Conservation (phyloP, 495 filamentous ascomycete genomes). For the Antarctomyces pellizariae region DNA sequence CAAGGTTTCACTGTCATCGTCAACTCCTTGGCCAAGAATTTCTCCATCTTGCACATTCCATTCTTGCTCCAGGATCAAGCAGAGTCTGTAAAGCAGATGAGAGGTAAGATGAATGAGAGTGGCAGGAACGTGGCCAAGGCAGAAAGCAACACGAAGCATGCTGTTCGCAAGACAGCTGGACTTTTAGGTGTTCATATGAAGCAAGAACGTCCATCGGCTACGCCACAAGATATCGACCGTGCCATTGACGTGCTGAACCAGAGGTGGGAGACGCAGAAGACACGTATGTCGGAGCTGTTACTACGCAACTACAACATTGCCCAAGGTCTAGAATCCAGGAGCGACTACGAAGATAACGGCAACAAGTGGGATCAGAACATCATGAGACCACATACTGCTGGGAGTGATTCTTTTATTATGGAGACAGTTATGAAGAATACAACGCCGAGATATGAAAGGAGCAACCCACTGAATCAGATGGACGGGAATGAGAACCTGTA, state of each 20-base stretch:
- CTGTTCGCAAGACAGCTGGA: constrained; percentile 7
- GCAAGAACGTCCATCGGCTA: constrained; percentile 6
- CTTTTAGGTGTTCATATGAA: constrained; percentile 12
- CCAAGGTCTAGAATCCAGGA: constrained; percentile 14
- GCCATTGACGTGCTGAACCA: constrained; percentile 31
- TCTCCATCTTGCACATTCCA: constrained; percentile 38
- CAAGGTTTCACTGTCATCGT: constrained; percentile 58
- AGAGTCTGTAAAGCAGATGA: constrained; percentile 37
- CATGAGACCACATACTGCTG: neutral
- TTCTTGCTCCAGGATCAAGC: constrained; percentile 37
- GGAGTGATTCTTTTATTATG: neutral
- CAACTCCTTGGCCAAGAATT: constrained; percentile 45
- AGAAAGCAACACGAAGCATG: constrained; percentile 8
- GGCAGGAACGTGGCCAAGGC: constrained; percentile 14
- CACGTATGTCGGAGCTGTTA: constrained; percentile 31
- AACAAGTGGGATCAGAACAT: too few species aligned
- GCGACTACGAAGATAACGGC: neutral
- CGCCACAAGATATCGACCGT: constrained; percentile 25
- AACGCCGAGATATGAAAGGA: neutral
- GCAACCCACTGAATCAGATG: neutral
- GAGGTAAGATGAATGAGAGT: constrained; percentile 30
- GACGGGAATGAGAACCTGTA: neutral
- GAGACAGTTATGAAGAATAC: neutral
- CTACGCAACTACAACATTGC: constrained; percentile 35
- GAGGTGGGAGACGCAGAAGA: constrained; percentile 37